A percentile compares a stretch with the other conserved stretches of the same genome.
These are phyloP conservation scores for Jasminum sambac DNA, from an alignment of 257 asterid species.

Conservation along the genomic window DNA sequence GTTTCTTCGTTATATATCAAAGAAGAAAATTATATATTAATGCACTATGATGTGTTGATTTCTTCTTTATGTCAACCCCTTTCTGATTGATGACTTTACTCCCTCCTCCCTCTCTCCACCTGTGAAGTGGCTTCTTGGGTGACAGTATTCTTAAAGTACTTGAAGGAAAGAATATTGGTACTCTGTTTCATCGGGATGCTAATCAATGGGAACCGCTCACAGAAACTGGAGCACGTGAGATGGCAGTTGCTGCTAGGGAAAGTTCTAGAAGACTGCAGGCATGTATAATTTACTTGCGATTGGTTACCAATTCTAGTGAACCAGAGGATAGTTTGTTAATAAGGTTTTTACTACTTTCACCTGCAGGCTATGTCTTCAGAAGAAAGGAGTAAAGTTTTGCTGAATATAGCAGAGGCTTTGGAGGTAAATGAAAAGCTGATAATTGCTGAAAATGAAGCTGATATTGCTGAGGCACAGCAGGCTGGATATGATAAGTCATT, in stretches of 20 bases:
- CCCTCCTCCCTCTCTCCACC: slow-evolving; percentile 23
- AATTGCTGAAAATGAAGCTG: slow-evolving; percentile 66
- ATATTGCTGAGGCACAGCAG: slow-evolving; percentile 58
- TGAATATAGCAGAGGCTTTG: slow-evolving; percentile 73
- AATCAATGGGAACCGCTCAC: slow-evolving; percentile 52
- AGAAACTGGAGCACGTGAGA: slow-evolving; percentile 58
- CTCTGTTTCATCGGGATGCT: slow-evolving; percentile 76
- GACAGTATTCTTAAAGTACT: slow-evolving; percentile 54
- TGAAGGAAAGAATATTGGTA: slow-evolving; percentile 60
- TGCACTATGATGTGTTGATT: neutral
- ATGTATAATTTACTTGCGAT: slow-evolving; percentile 6
- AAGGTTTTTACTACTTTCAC: slow-evolving; percentile 4
- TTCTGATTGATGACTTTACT: neutral
- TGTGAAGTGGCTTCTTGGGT: slow-evolving; percentile 61
- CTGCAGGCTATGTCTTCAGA: slow-evolving; percentile 64
- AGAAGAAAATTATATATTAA: too few species aligned
- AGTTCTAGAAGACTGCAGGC: slow-evolving; percentile 78
- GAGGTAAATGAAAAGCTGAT: slow-evolving; percentile 66
- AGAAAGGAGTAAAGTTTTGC: slow-evolving; percentile 72
- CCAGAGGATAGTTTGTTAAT: neutral
- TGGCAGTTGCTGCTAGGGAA: slow-evolving; percentile 80
- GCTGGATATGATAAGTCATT: slow-evolving; percentile 72
- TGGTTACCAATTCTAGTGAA: neutral
- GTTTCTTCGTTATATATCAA: neutral
- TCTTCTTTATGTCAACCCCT: neutral